Evolutionary conservation across 352 stramenopile genomes (phyloP).

Genomic region (Phytophthora tubulina): DNA sequence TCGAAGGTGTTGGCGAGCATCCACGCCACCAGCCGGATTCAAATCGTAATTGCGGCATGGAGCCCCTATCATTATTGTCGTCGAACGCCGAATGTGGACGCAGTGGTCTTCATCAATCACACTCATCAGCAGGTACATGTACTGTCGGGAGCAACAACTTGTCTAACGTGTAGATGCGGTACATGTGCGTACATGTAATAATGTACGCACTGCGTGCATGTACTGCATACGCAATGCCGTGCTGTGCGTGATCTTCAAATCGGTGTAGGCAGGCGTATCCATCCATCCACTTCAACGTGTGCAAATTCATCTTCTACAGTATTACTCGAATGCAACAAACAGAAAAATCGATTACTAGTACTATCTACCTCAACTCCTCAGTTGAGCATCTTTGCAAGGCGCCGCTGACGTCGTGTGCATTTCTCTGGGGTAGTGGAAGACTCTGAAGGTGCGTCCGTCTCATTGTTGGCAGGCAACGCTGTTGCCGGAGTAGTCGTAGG

Average conservation of each 20-base stretch:
- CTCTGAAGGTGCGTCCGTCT: not conserved
- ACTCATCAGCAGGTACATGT: too few relatives aligned
- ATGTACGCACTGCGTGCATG: too few relatives aligned
- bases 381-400: not conserved
- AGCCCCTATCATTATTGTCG: constrained; percentile 8
- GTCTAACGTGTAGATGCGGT: too few relatives aligned
- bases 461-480: constrained; percentile 6
- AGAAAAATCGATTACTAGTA: not conserved
- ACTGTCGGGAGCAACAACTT: too few relatives aligned
- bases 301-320: not conserved
- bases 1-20: not conserved
- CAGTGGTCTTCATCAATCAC: too few relatives aligned
- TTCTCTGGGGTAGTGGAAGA: constrained; percentile 9
- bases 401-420: constrained; percentile 31
- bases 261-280: too few relatives aligned
- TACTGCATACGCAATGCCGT: too few relatives aligned
- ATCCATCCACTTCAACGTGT: constrained; percentile 1
- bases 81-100: not conserved
- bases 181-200: too few relatives aligned
- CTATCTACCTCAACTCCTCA: constrained; percentile 4
- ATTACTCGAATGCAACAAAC: not conserved
- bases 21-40: constrained; percentile 15
- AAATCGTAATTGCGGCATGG: constrained; percentile 8
- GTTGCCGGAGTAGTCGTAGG: constrained; percentile 5
- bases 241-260: too few relatives aligned